These are phyloP conservation scores for Wallacemonas sp. DNA, from an alignment of 208 protist species.

Conservation along the genomic window DNA sequence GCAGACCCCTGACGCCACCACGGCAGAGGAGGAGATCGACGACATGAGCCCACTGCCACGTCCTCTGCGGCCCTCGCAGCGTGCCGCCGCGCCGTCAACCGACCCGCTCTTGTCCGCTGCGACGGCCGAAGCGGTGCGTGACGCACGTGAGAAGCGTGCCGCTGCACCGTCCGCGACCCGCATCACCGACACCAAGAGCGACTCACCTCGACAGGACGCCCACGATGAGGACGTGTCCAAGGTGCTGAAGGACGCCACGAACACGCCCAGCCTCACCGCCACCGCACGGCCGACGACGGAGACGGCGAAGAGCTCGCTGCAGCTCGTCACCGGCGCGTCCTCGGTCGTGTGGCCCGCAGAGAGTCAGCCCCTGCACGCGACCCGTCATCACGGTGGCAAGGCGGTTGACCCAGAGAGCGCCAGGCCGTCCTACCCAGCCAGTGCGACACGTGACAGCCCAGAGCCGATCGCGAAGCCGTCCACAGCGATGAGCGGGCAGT, in stretches of 20 bases:
- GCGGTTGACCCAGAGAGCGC: too few species aligned
- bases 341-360: slow-evolving; percentile 2
- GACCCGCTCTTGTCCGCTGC: slow-evolving; percentile 7
- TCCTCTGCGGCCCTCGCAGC: slow-evolving; percentile 11
- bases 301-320: background rate
- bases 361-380: background rate
- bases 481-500: slow-evolving; percentile 1
- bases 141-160: slow-evolving; percentile 1
- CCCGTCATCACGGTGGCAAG: too few species aligned
- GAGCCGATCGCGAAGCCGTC: slow-evolving; percentile 9
- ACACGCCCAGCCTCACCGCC: background rate
- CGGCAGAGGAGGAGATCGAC: slow-evolving; percentile 15
- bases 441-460: too few species aligned
- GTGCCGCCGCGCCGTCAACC: background rate
- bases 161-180: background rate
- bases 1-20: background rate
- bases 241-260: too few species aligned
- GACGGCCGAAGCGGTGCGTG: slow-evolving; percentile 3
- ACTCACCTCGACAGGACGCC: too few species aligned
- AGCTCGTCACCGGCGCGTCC: slow-evolving; percentile 10
- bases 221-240: too few species aligned
- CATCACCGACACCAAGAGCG: slow-evolving; percentile 2
- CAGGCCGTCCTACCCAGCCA: too few species aligned
- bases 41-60: slow-evolving; percentile 37
- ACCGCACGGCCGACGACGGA: background rate